Evolutionary conservation across 202 grass and related monocot genomes (phyloP).

Genomic region (Brachypodium distachyon): DNA sequence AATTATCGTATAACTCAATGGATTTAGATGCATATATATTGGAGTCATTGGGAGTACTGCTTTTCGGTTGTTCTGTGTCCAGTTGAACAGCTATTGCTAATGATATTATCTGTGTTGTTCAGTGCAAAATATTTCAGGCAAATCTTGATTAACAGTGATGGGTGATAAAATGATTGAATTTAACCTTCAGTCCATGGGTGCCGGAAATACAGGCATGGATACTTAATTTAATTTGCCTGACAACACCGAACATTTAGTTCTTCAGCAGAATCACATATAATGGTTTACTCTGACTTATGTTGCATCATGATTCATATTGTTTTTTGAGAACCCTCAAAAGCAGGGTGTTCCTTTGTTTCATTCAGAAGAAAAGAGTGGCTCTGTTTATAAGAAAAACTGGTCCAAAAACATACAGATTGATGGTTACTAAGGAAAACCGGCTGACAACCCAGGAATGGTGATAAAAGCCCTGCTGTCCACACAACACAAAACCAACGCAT

Average conservation of each 20-base stretch:
- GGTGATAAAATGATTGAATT: background rate
- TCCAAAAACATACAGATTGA: no score
- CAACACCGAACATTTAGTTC: background rate
- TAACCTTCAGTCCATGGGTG: background rate
- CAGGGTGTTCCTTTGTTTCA: no score
- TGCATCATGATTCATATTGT: background rate
- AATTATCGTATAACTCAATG: background rate
- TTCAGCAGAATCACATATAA: background rate
- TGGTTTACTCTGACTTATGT: background rate
- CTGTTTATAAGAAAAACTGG: no score
- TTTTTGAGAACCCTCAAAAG: no score
- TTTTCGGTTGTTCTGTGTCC: background rate
- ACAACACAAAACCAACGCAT: no score
- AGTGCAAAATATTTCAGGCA: background rate
- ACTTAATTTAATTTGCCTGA: background rate
- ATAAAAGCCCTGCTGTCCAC: no score
- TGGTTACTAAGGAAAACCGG: no score
- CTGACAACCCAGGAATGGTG: no score
- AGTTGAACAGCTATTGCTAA: background rate
- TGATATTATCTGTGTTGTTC: background rate
- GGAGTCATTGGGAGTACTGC: background rate
- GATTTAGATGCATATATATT: background rate
- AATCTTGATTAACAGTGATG: background rate
- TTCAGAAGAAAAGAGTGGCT: no score
- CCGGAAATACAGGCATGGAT: background rate